Evolutionary conservation across 2,329 filamentous ascomycete genomes (phyloP).

Genomic region (Fusarium austroafricanum): DNA sequence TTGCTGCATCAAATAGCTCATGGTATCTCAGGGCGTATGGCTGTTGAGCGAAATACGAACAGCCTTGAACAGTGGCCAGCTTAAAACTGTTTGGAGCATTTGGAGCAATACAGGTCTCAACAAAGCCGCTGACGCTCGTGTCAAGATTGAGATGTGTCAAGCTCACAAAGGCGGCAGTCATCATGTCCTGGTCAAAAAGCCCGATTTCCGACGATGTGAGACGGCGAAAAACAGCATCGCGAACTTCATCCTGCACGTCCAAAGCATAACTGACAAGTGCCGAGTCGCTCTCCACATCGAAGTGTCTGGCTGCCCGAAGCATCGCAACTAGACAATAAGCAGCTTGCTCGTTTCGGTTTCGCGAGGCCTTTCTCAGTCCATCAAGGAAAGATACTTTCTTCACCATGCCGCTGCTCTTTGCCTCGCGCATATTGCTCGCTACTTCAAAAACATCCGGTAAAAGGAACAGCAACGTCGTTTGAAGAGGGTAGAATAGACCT

Average conservation of each 20-base stretch:
- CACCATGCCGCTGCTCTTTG: slow-evolving; percentile 69
- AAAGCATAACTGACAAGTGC: slow-evolving; percentile 74
- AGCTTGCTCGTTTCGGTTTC: slow-evolving; percentile 74
- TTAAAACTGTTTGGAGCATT: slow-evolving; percentile 70
- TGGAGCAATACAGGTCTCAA: slow-evolving; percentile 67
- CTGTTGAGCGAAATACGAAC: slow-evolving; percentile 70
- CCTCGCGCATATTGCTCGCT: slow-evolving; percentile 73
- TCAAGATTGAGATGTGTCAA: slow-evolving; percentile 72
- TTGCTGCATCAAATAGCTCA: slow-evolving; percentile 65
- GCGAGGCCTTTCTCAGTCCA: slow-evolving; percentile 69
- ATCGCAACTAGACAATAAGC: slow-evolving; percentile 74
- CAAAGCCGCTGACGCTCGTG: slow-evolving; percentile 66
- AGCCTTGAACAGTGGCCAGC: slow-evolving; percentile 71
- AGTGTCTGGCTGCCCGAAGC: slow-evolving; percentile 72
- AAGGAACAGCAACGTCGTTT: slow-evolving; percentile 71
- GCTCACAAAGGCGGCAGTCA: slow-evolving; percentile 75
- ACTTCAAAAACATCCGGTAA: slow-evolving; percentile 77
- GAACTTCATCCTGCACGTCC: slow-evolving; percentile 76
- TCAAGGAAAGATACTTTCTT: slow-evolving; percentile 77
- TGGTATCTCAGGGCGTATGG: slow-evolving; percentile 61
- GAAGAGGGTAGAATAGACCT: slow-evolving; percentile 69
- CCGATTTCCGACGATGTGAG: slow-evolving; percentile 59
- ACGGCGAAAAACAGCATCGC: slow-evolving; percentile 72
- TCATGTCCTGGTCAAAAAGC: slow-evolving; percentile 71
- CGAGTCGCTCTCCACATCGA: slow-evolving; percentile 71